These are phyloP conservation scores for Epichloe amarillans DNA, from an alignment of 2,329 filamentous ascomycete species.

Conservation along the genomic window DNA sequence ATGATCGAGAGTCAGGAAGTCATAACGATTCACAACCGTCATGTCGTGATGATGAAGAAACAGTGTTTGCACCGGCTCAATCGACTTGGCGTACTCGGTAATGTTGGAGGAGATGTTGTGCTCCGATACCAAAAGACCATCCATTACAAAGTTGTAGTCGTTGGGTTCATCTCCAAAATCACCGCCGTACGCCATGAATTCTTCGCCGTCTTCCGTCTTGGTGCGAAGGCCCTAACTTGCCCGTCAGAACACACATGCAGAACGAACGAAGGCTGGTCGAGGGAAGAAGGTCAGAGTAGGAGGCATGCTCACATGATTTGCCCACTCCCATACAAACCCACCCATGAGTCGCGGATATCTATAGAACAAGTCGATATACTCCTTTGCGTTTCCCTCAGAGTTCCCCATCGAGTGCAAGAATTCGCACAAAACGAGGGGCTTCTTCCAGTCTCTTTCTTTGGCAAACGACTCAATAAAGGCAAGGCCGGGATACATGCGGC, in stretches of 20 bases:
- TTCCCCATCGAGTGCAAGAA: conserved; percentile 58
- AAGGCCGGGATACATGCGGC: conserved; percentile 49
- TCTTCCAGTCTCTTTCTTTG: conserved; percentile 28
- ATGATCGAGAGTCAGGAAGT: conserved; percentile 38
- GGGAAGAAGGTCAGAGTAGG: too few species aligned
- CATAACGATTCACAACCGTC: conserved; percentile 39
- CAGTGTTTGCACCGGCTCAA: conserved; percentile 43
- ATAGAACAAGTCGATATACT: conserved; percentile 55
- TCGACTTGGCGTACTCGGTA: conserved; percentile 42
- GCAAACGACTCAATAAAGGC: conserved; percentile 29
- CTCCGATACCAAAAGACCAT: conserved; percentile 33
- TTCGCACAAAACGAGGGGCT: conserved; percentile 46
- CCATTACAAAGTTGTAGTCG: conserved; percentile 45
- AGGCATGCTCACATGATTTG: conserved; percentile 30
- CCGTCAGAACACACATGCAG: background rate
- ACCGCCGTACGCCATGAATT: conserved; percentile 45
- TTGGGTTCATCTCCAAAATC: conserved; percentile 49
- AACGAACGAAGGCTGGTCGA: background rate
- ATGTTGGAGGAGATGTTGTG: conserved; percentile 39
- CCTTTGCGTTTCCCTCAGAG: conserved; percentile 51
- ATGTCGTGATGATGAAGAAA: conserved; percentile 28
- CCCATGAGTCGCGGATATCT: conserved; percentile 39
- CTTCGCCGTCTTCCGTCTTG: conserved; percentile 26
- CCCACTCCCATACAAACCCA: conserved; percentile 54
- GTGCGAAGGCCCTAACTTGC: conserved; percentile 24